Conservation (phyloP, 23 red algal species). For the Cyanidiococcus yangmingshanensis region DNA sequence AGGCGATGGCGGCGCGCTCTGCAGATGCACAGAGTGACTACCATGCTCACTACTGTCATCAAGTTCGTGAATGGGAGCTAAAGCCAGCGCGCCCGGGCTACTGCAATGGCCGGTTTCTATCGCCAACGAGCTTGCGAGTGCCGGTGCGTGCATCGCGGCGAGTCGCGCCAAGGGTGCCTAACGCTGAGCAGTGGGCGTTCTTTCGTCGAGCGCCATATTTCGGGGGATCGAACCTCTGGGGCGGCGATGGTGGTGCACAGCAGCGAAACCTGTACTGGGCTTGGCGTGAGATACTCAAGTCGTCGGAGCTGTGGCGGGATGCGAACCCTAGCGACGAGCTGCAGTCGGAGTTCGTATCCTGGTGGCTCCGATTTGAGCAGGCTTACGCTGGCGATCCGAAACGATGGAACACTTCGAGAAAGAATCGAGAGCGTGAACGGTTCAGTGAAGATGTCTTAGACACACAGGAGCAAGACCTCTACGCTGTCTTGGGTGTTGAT, state of each 20-base stretch:
- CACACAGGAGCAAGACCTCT: not conserved
- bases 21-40: not conserved
- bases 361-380: not conserved
- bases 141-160: not conserved
- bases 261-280: conserved; percentile 1
- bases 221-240: not conserved
- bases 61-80: not conserved
- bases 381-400: no score
- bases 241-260: not conserved
- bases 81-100: not conserved
- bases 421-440: not conserved
- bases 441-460: not conserved
- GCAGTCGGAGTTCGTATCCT: not conserved
- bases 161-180: not conserved
- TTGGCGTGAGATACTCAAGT: not conserved
- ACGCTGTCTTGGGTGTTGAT: not conserved
- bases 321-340: not conserved
- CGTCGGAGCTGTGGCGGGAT: not conserved
- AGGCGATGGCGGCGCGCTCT: no score
- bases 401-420: no score
- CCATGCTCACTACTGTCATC: not conserved
- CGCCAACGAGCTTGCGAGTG: not conserved
- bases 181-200: not conserved
- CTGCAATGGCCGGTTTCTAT: not conserved
- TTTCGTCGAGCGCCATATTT: not conserved